Evolutionary conservation across 345 rosid species (phyloP).

Genomic region (Salix viminalis): DNA sequence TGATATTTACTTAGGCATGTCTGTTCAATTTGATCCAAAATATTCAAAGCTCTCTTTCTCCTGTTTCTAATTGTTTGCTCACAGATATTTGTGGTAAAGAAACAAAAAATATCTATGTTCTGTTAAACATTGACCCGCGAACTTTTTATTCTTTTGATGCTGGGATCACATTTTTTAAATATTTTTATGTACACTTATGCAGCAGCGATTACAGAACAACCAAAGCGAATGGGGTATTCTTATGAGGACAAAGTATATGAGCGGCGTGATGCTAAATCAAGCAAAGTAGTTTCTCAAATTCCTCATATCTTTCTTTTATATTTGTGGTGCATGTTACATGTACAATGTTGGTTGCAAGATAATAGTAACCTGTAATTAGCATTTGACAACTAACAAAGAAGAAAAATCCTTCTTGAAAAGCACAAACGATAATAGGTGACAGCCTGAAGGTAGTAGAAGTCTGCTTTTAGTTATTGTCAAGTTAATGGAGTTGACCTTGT

Average conservation of each 20-base stretch:
- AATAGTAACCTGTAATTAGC: not conserved
- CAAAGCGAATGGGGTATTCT: slow-evolving; percentile 41
- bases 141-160: not conserved
- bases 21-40: not conserved
- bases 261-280: slow-evolving; percentile 45
- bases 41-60: not conserved
- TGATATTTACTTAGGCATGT: not conserved
- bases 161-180: slow-evolving; percentile 2
- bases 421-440: not conserved
- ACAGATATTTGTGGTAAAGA: not conserved
- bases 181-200: slow-evolving; percentile 8
- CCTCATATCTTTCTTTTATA: slow-evolving; percentile 10
- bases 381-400: not conserved
- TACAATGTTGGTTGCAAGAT: not conserved
- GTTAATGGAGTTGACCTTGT: not conserved
- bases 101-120: not conserved
- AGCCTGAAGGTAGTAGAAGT: not conserved
- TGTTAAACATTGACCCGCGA: not conserved
- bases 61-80: not conserved
- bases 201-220: slow-evolving; percentile 46
- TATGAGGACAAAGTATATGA: slow-evolving; percentile 64
- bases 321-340: slow-evolving; percentile 4
- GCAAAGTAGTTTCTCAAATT: slow-evolving; percentile 54
- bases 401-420: no score
- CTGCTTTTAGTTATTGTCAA: not conserved